Evolutionary conservation across 2,329 filamentous ascomycete species (phyloP), one percentile per base, ranked within the genome.

Genomic region (Madurella mycetomatis): DNA sequence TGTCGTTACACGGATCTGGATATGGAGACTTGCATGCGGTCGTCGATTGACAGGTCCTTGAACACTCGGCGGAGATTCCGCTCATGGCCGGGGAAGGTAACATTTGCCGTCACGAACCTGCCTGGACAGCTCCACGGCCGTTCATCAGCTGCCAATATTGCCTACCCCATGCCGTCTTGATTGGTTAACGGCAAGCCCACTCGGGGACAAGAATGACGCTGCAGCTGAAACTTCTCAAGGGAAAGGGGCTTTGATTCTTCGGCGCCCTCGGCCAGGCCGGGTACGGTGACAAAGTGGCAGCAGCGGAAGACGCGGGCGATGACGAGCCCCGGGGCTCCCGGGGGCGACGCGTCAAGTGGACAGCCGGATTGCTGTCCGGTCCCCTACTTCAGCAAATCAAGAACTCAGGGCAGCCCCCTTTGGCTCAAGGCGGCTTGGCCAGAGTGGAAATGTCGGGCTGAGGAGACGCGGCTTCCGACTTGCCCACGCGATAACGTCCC

Each of bases 211-310:
- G 61, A 63, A 62, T 65, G 60, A 64, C 69, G 69, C 70, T 69
- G 70, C 69, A 68, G 70, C 69, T 72, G 69, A 71, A 67, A 62
- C 59, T 54, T 47, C 58, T 49, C 62, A 19, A 31, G 42, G 31
- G 41, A 55, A 15, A 11, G 17, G 30, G 43, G 41, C 42, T 44
- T 44, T 32, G 13, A 11, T 15, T 43, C 42, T 42, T 37, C 48
- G 19, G 55, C 30, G 53, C 32, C 48, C 37, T 52, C 15, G 25
- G 42, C 13, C 19, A 41, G 17, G 13, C 44, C 41, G 32, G 44
- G 13, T 3, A 25, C 7, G 25, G 25, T 25, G 25, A 25, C 25
- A 25, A 25, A 25, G 25, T 25, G 39, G 25, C 51, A 41, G 40
- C 37, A 39, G 52, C 49, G 53, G 41, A 54, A 51, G 45, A 55